Percentiles rank a stretch among this genome's conserved stretches.
Evolutionary conservation across 2,329 filamentous ascomycete genomes (phyloP).

Genomic region (Diaporthe destruens): DNA sequence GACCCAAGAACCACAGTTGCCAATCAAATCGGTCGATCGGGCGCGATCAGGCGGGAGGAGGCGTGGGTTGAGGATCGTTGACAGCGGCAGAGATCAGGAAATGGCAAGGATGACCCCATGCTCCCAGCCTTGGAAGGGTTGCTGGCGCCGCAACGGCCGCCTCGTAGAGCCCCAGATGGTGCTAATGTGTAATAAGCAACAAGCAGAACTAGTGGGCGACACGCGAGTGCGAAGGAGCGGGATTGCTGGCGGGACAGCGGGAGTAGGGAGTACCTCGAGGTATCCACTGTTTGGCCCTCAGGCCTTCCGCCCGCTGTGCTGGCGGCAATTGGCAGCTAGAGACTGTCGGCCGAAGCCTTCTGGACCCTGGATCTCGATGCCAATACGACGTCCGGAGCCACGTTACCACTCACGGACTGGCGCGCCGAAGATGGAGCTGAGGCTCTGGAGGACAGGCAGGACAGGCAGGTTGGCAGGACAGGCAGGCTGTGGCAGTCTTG

Average conservation of each 20-base stretch:
- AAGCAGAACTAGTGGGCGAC: not conserved
- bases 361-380: conserved; percentile 40
- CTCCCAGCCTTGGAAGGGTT: too few species aligned
- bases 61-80: conserved; percentile 35
- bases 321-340: conserved; percentile 3
- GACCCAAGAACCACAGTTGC: not conserved
- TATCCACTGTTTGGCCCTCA: not conserved
- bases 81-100: conserved; percentile 36
- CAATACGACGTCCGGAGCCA: conserved; percentile 1
- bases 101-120: conserved; percentile 16
- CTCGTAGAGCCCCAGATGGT: conserved; percentile 10
- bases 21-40: conserved; percentile 38
- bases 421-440: conserved; percentile 1
- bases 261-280: conserved; percentile 23
- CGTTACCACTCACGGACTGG: conserved; percentile 6
- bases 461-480: too few species aligned
- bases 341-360: conserved; percentile 9
- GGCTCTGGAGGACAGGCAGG: conserved; percentile 9
- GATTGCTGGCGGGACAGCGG: not conserved
- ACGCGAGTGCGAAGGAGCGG: conserved; percentile 19
- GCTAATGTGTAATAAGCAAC: not conserved
- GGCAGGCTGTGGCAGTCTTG: not conserved
- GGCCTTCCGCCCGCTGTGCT: too few species aligned
- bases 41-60: conserved; percentile 23
- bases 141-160: conserved; percentile 19